Percentiles rank a stretch among this genome's conserved stretches.
Conservation (phyloP, 176 grass and related monocot species). For the Bonia amplexicaulis region DNA sequence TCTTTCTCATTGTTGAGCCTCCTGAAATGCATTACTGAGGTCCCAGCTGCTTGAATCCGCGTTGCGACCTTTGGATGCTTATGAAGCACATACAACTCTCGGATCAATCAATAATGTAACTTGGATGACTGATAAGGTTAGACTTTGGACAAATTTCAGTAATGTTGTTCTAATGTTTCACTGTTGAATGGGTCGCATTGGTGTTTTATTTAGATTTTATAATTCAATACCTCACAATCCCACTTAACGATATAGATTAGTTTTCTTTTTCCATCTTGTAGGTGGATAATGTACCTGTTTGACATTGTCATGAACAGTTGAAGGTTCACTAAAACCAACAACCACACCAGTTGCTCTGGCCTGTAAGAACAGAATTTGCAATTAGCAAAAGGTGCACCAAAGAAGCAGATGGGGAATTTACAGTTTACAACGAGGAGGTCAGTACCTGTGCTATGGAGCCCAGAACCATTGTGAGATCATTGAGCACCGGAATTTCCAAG, state of each 20-base stretch:
- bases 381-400: background rate
- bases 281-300: conserved; percentile 61
- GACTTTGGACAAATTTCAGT: background rate
- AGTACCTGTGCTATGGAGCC: conserved; percentile 72
- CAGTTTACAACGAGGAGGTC: background rate
- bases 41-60: background rate
- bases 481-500: conserved; percentile 84
- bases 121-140: background rate
- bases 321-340: conserved; percentile 84
- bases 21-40: background rate
- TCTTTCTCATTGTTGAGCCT: background rate
- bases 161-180: background rate
- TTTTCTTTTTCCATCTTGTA: conserved; percentile 21
- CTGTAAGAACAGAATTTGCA: conserved; percentile 25
- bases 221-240: background rate
- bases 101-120: background rate
- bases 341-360: conserved; percentile 63
- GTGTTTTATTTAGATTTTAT: background rate
- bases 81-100: background rate
- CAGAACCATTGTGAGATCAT: conserved; percentile 87
- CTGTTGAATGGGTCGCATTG: background rate
- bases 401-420: background rate
- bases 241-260: conserved; percentile 1
- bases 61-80: background rate
- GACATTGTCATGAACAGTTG: conserved; percentile 79